Percentiles rank a stretch among this genome's conserved stretches.
Conservation (phyloP, 2,329 filamentous ascomycete species). For the Trichoderma polysporum region DNA sequence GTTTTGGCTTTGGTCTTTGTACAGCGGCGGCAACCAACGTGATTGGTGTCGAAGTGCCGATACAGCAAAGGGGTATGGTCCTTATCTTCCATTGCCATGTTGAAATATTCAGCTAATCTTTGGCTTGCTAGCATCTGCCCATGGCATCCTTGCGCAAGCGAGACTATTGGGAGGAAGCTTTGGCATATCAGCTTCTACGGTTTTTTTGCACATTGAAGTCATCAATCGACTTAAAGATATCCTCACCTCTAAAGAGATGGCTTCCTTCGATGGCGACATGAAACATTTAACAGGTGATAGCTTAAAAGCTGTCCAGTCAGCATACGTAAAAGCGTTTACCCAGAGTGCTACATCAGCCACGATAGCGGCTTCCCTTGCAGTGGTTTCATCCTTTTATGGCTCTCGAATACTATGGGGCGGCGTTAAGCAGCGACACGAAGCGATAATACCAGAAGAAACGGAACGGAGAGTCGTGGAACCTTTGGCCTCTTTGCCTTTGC, state of each 20-base stretch:
- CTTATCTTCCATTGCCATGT: neutral
- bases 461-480: neutral
- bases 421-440: conserved; percentile 26
- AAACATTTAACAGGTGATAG: conserved; percentile 31
- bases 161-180: conserved; percentile 55
- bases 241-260: conserved; percentile 32
- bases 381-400: conserved; percentile 42
- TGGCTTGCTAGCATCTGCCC: conserved; percentile 44
- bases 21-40: conserved; percentile 50
- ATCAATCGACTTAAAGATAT: conserved; percentile 31
- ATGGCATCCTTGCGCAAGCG: conserved; percentile 53
- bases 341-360: conserved; percentile 49
- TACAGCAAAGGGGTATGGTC: conserved; percentile 46
- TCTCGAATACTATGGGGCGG: conserved; percentile 34
- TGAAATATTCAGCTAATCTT: conserved; percentile 20
- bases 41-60: conserved; percentile 42
- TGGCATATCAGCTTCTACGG: conserved; percentile 54
- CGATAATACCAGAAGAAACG: conserved; percentile 23
- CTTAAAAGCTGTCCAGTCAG: conserved; percentile 35
- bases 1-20: conserved; percentile 52
- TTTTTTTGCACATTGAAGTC: conserved; percentile 41
- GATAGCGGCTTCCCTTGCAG: conserved; percentile 40
- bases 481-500: neutral
- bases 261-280: conserved; percentile 27
- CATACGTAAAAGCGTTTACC: conserved; percentile 47